phyloP scores from a whole-genome alignment of 139 green algal species.

The Chlorella sorokiniana region DNA sequence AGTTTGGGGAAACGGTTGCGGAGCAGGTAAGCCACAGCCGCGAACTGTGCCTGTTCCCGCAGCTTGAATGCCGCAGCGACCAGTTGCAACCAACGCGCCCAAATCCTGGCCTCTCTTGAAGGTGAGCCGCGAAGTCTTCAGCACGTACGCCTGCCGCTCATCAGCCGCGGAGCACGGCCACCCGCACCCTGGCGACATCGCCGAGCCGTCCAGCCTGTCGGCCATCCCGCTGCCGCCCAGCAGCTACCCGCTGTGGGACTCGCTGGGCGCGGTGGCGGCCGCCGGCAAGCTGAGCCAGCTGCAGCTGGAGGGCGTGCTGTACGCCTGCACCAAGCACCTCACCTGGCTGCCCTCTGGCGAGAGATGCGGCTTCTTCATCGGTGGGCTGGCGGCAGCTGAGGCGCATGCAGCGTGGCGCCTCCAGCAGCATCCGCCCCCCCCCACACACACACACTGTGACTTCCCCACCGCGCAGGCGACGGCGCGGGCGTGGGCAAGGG shows the following conservation, averaged over 20 bases:
- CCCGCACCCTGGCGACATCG: slow-evolving; percentile 68
- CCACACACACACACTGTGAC: too few relatives aligned
- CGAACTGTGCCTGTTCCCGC: too few relatives aligned
- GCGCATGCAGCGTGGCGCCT: too few relatives aligned
- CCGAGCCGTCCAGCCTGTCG: slow-evolving; percentile 71
- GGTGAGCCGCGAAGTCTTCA: slow-evolving; percentile 54
- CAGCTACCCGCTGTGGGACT: slow-evolving; percentile 78
- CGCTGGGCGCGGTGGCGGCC: slow-evolving; percentile 39
- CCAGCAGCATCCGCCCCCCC: too few relatives aligned
- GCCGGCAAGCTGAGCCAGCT: slow-evolving; percentile 76
- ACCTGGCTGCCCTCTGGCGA: slow-evolving; percentile 72
- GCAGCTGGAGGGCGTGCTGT: slow-evolving; percentile 88
- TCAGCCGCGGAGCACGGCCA: slow-evolving; percentile 3
- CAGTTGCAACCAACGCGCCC: too few relatives aligned
- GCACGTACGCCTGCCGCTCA: slow-evolving; percentile 48
- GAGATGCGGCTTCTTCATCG: slow-evolving; percentile 64
- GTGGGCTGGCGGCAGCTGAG: too few relatives aligned
- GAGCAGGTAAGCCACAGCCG: too few relatives aligned
- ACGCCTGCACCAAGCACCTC: slow-evolving; percentile 83
- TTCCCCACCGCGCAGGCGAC: slow-evolving; percentile 52
- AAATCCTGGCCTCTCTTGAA: too few relatives aligned
- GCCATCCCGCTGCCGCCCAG: slow-evolving; percentile 71
- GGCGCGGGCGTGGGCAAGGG: slow-evolving; percentile 89
- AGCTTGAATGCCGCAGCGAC: too few relatives aligned
- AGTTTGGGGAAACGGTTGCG: slow-evolving; percentile 43